These are phyloP conservation scores for Homolaphlyctis polyrhiza DNA, from an alignment of 371 early-diverging fungal species.

Conservation along the genomic window DNA sequence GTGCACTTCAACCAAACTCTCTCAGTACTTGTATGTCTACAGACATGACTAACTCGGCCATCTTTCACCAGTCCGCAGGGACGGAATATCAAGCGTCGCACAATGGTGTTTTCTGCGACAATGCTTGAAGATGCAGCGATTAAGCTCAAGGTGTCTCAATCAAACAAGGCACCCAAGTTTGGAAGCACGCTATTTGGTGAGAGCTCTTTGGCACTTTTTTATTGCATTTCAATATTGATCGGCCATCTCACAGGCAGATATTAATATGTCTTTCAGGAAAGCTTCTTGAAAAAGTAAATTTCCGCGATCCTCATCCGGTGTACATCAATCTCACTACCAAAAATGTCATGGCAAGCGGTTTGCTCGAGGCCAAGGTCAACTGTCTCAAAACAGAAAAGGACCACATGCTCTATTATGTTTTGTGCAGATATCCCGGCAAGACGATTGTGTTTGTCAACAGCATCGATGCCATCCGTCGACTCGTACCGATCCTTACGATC, in stretches of 20 bases:
- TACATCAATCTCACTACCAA: slow-evolving; percentile 67
- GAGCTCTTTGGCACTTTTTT: background rate
- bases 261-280: slow-evolving; percentile 53
- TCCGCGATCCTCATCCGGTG: slow-evolving; percentile 64
- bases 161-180: background rate
- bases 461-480: slow-evolving; percentile 83
- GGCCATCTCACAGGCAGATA: too few relatives aligned
- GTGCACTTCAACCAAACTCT: background rate
- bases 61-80: slow-evolving; percentile 4
- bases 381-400: slow-evolving; percentile 85
- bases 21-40: too few relatives aligned
- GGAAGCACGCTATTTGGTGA: background rate
- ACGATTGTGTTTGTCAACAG: slow-evolving; percentile 93
- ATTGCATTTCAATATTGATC: too few relatives aligned
- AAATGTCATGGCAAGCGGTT: slow-evolving; percentile 56
- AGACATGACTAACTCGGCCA: slow-evolving; percentile 2
- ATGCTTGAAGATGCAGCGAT: slow-evolving; percentile 56
- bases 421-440: slow-evolving; percentile 79
- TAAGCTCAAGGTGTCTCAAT: slow-evolving; percentile 34
- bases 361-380: slow-evolving; percentile 79
- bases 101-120: slow-evolving; percentile 96
- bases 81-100: slow-evolving; percentile 67
- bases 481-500: slow-evolving; percentile 74
- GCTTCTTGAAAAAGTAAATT: slow-evolving; percentile 65
- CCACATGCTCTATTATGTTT: slow-evolving; percentile 78